Base-by-base conservation (phyloP, 2,329 filamentous ascomycete species). In the Penicillium sp. region DNA sequence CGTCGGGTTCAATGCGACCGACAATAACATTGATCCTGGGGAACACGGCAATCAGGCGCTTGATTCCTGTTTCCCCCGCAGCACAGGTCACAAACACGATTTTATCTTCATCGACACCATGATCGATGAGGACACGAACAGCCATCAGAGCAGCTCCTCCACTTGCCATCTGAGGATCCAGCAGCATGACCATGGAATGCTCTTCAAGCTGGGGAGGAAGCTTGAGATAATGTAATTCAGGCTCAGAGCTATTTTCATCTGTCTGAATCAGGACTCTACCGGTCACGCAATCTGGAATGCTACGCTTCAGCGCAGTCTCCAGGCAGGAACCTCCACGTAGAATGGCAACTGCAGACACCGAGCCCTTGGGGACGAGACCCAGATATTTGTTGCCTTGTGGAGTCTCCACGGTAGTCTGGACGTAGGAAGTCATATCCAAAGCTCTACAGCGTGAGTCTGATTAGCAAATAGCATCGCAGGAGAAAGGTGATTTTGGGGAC, bases 21-120 rank as follows among this genome's bases (percentile, higher is more conserved):
- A 95, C 84, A 13, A 97, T 89, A 13, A 95, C 86, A 45, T 84
- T 86, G 42, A 97, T 84, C 4, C 85, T 83, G 0, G 93, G 90
- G 61, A 93, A 98, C 3, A 95, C 93, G 48, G 85, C 88, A 52
- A 88, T 86, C 60, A 98, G 72, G 54, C 93, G 79, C 63, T 93
- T 89, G 52, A 97, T 67, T 0, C 90, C 93, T 58, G 88, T 82
- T 55, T 83, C 83, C 7, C 91, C 91, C 3, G 90, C 91, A 55
- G 89, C 86, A 65, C 94, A 96, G 3, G 91, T 95, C 35, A 95
- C 90, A 66, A 97, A 85, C 32, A 96, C 88, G 55, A 98, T 95
- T 55, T 79, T 84, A 39, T 88, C 81, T 64, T 93, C 84, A 5
- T 81, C 73, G 5, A 97, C 90, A 9, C 93, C 93, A 63, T 97